These are phyloP conservation scores for Paecilomyces niveus DNA, from an alignment of 2,329 filamentous ascomycete genomes.

Conservation along the genomic window DNA sequence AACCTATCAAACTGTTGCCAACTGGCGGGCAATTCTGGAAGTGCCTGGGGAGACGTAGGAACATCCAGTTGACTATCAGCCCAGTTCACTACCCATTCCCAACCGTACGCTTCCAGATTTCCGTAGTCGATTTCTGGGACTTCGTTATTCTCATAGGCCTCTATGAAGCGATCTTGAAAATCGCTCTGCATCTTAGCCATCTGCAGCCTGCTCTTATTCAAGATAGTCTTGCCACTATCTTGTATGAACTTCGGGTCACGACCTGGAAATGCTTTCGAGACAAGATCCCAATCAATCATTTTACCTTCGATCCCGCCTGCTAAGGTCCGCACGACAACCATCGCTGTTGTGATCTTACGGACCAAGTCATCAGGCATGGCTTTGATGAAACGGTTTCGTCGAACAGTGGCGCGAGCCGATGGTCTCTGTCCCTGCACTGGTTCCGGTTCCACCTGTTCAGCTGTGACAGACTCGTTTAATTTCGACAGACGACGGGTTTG, in stretches of 20 bases:
- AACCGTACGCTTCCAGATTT: conserved; percentile 39
- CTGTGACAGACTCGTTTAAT: conserved; percentile 13
- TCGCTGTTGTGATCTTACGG: conserved; percentile 33
- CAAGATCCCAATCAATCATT: conserved; percentile 40
- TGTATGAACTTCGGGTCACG: conserved; percentile 31
- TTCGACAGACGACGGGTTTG: conserved; percentile 21
- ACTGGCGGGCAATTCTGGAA: conserved; percentile 38
- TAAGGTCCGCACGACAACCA: conserved; percentile 38
- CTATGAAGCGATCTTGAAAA: conserved; percentile 40
- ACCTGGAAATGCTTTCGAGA: conserved; percentile 34
- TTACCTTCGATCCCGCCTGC: conserved; percentile 38
- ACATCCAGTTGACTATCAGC: conserved; percentile 34
- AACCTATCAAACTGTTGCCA: conserved; percentile 33
- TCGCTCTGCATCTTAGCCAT: conserved; percentile 39
- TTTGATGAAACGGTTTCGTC: conserved; percentile 15
- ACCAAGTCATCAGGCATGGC: conserved; percentile 20
- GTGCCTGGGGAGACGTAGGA: conserved; percentile 24
- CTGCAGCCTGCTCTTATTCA: conserved; percentile 30
- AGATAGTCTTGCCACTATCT: conserved; percentile 29
- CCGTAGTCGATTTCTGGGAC: conserved; percentile 40
- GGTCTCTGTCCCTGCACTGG: conserved; percentile 3
- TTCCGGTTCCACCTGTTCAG: conserved; percentile 7
- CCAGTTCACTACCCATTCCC: conserved; percentile 42
- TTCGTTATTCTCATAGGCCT: conserved; percentile 36
- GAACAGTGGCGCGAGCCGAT: conserved; percentile 4